These are phyloP conservation scores for Globisporangium iwayamae DNA, from an alignment of 352 stramenopile genomes.

Conservation along the genomic window DNA sequence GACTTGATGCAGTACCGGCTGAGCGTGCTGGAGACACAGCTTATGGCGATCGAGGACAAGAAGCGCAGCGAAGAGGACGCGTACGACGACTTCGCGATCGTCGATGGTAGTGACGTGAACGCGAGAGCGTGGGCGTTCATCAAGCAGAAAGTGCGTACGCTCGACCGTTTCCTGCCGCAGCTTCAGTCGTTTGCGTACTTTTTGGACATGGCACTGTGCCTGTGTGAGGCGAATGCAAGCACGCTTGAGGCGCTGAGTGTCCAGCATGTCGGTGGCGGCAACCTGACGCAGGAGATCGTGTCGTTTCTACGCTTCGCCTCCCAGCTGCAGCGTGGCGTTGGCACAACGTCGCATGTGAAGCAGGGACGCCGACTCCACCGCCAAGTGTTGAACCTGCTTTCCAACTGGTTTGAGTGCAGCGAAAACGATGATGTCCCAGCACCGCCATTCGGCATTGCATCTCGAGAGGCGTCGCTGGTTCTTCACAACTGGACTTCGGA, in stretches of 20 bases:
- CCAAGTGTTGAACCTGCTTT: conserved; percentile 32
- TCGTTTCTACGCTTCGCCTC: conserved; percentile 21
- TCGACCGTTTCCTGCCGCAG: conserved; percentile 41
- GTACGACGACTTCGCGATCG: conserved; percentile 4
- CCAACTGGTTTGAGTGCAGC: conserved; percentile 44
- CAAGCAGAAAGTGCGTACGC: conserved; percentile 16
- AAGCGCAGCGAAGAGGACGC: conserved; percentile 5
- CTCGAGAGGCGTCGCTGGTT: conserved; percentile 49
- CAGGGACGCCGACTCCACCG: conserved; percentile 27
- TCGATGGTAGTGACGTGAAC: neutral
- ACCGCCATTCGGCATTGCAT: conserved; percentile 53
- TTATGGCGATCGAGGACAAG: conserved; percentile 17
- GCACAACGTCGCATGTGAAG: conserved; percentile 16
- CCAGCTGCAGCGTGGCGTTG: conserved; percentile 15
- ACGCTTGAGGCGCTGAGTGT: conserved; percentile 25
- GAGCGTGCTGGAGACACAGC: conserved; percentile 15
- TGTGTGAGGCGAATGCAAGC: conserved; percentile 36
- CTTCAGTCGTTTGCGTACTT: conserved; percentile 31
- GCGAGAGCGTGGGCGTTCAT: conserved; percentile 18
- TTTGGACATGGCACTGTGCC: conserved; percentile 26
- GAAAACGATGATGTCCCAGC: conserved; percentile 23
- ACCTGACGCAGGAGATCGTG: conserved; percentile 18
- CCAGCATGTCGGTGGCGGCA: conserved; percentile 16
- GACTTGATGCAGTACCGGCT: neutral
- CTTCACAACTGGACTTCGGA: conserved; percentile 60